These are phyloP conservation scores for Wickerhamiella azyma DNA, from an alignment of 805 yeast genomes.

Conservation along the genomic window DNA sequence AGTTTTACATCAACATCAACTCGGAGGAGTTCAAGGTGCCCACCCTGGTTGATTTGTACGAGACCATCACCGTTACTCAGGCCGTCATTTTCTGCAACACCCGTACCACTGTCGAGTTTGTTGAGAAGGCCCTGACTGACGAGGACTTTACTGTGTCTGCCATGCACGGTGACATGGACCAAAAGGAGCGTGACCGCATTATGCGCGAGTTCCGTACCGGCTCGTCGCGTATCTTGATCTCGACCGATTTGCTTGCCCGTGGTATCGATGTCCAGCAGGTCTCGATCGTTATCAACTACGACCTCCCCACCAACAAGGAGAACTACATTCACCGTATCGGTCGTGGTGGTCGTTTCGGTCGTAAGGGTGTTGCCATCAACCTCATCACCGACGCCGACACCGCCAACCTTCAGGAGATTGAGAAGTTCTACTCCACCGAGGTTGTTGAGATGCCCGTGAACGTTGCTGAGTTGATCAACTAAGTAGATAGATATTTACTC, in stretches of 20 bases:
- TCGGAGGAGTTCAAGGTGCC: constrained; percentile 91
- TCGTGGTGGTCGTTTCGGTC: constrained; percentile 96
- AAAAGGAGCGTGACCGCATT: constrained; percentile 81
- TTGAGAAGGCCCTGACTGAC: constrained; percentile 57
- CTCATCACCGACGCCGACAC: constrained; percentile 74
- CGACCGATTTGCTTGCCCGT: constrained; percentile 94
- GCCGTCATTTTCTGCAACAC: constrained; percentile 98
- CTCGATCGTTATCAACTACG: constrained; percentile 87
- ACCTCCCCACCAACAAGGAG: constrained; percentile 78
- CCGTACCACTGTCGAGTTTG: constrained; percentile 82
- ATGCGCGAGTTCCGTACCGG: constrained; percentile 96
- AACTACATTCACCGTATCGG: constrained; percentile 97
- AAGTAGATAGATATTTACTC: not conserved
- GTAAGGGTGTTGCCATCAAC: constrained; percentile 96
- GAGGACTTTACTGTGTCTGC: constrained; percentile 83
- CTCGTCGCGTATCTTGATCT: constrained; percentile 77
- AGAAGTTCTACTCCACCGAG: constrained; percentile 77
- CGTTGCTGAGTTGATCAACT: constrained; percentile 27
- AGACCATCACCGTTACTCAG: constrained; percentile 88
- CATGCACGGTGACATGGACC: constrained; percentile 94
- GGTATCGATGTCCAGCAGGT: constrained; percentile 98
- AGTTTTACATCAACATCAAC: constrained; percentile 80
- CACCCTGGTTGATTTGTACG: constrained; percentile 87
- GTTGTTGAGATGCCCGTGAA: constrained; percentile 83
- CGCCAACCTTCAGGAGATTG: constrained; percentile 67